Evolutionary conservation across 176 grass and related monocot genomes (phyloP), one percentile per base, ranked within the genome.

Genomic region (Carex myosuroides): DNA sequence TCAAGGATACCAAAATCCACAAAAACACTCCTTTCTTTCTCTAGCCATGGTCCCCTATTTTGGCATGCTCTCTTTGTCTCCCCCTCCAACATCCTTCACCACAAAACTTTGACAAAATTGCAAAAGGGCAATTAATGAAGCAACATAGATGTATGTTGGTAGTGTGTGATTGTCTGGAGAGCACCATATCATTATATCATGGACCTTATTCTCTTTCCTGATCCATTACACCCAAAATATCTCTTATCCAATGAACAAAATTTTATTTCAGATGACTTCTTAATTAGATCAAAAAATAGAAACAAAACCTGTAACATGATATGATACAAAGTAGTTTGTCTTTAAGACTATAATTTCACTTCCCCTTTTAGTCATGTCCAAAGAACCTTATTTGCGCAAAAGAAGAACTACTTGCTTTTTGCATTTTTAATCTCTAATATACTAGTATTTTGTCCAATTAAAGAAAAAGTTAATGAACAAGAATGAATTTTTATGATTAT

Each of bases 51-150:
- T 81, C 79, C 79, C 77, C 30, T 60, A 62, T 81, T 81, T 33
- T 44, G 57, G 56, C 20, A 50, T 74, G 70, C 4, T 74, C 37
- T 54, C 21, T 37, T n/a, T 61, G 8, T 81, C 46, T 54, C 79
- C 22, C 57, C 26, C 14, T 41, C 56, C 29, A 81, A 63, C 16
- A 62, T 44, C 30, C 57, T 18, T 81, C 79, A 62, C 55, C 54
- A 20, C 79, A 24, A 81, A 62, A 81, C 57, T 62, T 81, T 81
- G 79, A 81, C 29, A 63, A 61, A 18, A n/a, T 41, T 60, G 77
- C 16, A 35, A 80, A 76, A 80, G 33, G 53, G 9, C 2, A 81
- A 81, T 62, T n/a, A 81, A 81, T 81, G 79, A 60, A 61, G 54
- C 26, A 80, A 61, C 29, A 80, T 39, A 21, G 1, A 60, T 48